Evolutionary conservation across 257 asterid species (phyloP), one percentile per base, ranked within the genome.

Genomic region (Schizonepeta tenuifolia): DNA sequence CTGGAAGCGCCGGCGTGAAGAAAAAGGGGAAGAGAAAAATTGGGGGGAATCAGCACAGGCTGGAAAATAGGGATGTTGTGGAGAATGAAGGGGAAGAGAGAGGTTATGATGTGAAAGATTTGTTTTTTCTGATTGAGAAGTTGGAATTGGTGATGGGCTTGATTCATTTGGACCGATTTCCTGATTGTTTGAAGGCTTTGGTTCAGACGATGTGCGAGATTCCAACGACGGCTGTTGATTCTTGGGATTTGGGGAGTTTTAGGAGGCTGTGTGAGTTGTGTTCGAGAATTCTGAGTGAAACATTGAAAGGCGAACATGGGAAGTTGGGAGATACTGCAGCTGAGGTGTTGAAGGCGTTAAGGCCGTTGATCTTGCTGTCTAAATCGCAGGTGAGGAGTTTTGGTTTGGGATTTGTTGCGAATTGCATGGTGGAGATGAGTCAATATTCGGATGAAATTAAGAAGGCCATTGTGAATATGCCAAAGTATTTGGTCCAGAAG

Each of bases 101-200:
- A 40, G 80, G 75, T 44, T 83, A 75, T 73, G 89, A 86, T 80
- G 90, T 80, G 24, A 86, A 82, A 55, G 83, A 81, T 65, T 76
- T 94, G 75, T 85, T 88, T 62, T 3, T 69, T 35, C 81, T 88
- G 79, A 86, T 94, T 61, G 95, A 89, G 64, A 88, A 81, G 82
- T 54, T 94, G 86, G 86, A 75, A 67, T 68, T 77, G 86, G 96
- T 88, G 11, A 41, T 94, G 87, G 86, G 81, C 21, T 86, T 86
- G 79, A 87, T 91, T 64, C 96, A 88, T 83, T 84, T 94, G 86
- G 86, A 83, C 54, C 78, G 99, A 64, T 94, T 94, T 86, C 88
- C 96, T 3, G 99, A 94, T 80, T 85, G 99, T 80, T 70, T 88
- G 86, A 94, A 78, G 87, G 84, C 90, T 68, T 79, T 94, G 83